phyloP scores from a whole-genome alignment of 148 eudicot species.

The Rheum nobile region DNA sequence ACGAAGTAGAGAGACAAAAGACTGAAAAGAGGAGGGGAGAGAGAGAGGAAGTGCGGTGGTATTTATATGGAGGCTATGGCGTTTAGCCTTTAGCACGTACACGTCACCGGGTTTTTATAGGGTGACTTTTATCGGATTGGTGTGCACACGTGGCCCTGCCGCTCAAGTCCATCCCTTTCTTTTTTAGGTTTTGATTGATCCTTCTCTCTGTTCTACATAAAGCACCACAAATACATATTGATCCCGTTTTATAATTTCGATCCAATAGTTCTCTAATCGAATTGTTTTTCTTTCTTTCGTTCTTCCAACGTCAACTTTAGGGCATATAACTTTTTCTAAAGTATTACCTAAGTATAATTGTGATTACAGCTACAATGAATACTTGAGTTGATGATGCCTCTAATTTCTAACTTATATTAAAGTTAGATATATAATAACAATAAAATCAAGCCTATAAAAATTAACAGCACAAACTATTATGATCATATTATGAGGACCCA shows the following conservation, averaged over 20 bases:
- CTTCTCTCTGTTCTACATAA: not conserved
- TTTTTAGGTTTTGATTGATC: not conserved
- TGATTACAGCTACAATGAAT: no score
- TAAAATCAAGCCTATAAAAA: no score
- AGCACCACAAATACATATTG: no score
- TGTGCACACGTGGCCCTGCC: constrained; percentile 34
- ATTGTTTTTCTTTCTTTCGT: no score
- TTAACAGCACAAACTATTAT: no score
- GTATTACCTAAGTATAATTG: no score
- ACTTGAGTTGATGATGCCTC: not conserved
- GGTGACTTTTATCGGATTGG: constrained; percentile 6
- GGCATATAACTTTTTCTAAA: no score
- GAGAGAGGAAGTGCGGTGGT: not conserved
- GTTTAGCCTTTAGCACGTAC: constrained; percentile 16
- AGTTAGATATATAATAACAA: no score
- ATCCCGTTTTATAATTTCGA: no score
- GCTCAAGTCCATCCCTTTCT: constrained; percentile 7
- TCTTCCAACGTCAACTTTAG: no score
- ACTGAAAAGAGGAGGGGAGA: constrained; percentile 17
- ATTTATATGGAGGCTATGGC: constrained; percentile 59
- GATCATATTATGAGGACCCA: constrained; percentile 12
- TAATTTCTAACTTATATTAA: no score
- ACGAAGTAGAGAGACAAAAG: constrained; percentile 11
- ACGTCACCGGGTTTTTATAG: constrained; percentile 31
- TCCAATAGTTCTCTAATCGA: no score